A percentile compares a stretch with the other conserved stretches of the same genome.
These are phyloP conservation scores for Betula pendula DNA, from an alignment of 306 rosid species.

Conservation along the genomic window DNA sequence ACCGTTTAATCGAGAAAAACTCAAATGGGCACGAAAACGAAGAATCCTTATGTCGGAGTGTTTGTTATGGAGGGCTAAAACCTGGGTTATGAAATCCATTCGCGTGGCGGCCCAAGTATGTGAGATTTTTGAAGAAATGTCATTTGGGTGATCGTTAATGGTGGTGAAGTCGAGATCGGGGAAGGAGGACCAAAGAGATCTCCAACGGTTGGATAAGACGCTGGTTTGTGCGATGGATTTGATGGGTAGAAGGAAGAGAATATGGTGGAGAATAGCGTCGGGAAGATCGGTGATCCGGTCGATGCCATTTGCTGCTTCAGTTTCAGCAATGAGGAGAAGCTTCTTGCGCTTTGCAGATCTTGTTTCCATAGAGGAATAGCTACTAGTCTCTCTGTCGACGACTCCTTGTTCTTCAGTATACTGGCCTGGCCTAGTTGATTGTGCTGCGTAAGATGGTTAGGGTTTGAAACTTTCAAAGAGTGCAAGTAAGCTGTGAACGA, in stretches of 20 bases:
- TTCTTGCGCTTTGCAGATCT: conserved; percentile 55
- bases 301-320: conserved; percentile 12
- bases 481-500: conserved; percentile 28
- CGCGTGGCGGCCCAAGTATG: conserved; percentile 17
- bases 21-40: conserved; percentile 50
- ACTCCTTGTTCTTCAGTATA: background rate
- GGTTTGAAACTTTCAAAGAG: conserved; percentile 60
- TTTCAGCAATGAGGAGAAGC: conserved; percentile 16
- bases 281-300: conserved; percentile 81
- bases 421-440: conserved; percentile 2
- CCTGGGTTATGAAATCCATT: conserved; percentile 49
- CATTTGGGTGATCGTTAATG: conserved; percentile 24
- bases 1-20: conserved; percentile 59
- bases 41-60: conserved; percentile 56
- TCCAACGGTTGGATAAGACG: conserved; percentile 66
- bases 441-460: conserved; percentile 14
- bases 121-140: conserved; percentile 4
- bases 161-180: conserved; percentile 83
- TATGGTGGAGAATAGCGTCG: conserved; percentile 60
- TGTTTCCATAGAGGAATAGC: conserved; percentile 55
- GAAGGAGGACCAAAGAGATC: conserved; percentile 61
- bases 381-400: background rate
- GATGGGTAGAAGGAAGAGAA: conserved; percentile 62
- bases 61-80: conserved; percentile 49
- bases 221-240: conserved; percentile 62